phyloP scores from a whole-genome alignment of 495 filamentous ascomycete genomes.

The Rhypophila decipiens region DNA sequence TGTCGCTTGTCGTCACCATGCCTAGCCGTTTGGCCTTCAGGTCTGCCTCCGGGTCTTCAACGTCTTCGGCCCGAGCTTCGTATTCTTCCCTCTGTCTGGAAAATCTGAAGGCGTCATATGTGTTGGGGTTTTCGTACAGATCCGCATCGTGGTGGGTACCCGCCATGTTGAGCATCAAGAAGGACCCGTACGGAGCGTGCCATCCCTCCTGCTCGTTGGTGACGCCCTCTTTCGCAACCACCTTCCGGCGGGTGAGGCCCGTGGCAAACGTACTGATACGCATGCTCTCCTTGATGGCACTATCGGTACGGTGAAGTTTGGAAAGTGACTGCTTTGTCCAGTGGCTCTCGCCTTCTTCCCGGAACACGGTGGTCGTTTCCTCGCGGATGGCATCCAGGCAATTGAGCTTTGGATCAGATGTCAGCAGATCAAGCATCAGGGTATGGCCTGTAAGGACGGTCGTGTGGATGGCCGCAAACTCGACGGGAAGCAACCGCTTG shows the following conservation, averaged over 20 bases:
- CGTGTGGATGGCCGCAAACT: conserved; percentile 44
- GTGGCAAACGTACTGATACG: conserved; percentile 25
- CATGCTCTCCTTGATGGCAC: conserved; percentile 31
- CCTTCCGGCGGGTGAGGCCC: conserved; percentile 28
- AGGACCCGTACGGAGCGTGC: conserved; percentile 25
- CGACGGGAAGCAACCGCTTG: conserved; percentile 31
- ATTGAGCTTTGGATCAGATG: conserved; percentile 21
- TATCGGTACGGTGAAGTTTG: conserved; percentile 23
- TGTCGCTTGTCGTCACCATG: conserved; percentile 31
- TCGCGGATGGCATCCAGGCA: conserved; percentile 29
- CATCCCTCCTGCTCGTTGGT: conserved; percentile 26
- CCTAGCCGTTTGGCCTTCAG: conserved; percentile 21
- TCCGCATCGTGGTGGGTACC: conserved; percentile 26
- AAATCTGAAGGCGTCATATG: conserved; percentile 29
- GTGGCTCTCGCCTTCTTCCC: conserved; percentile 19
- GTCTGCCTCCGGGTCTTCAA: conserved; percentile 16
- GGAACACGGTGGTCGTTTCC: conserved; percentile 24
- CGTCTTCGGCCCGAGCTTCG: conserved; percentile 17
- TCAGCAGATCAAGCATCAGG: conserved; percentile 37
- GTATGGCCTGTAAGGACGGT: conserved; percentile 37
- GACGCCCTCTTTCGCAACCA: conserved; percentile 26
- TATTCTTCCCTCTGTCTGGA: conserved; percentile 22
- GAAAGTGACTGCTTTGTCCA: conserved; percentile 36
- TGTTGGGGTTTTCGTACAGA: conserved; percentile 23
- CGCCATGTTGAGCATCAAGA: conserved; percentile 24